Base-by-base conservation (phyloP, 345 rosid genomes). In the Aquilaria sinensis region DNA sequence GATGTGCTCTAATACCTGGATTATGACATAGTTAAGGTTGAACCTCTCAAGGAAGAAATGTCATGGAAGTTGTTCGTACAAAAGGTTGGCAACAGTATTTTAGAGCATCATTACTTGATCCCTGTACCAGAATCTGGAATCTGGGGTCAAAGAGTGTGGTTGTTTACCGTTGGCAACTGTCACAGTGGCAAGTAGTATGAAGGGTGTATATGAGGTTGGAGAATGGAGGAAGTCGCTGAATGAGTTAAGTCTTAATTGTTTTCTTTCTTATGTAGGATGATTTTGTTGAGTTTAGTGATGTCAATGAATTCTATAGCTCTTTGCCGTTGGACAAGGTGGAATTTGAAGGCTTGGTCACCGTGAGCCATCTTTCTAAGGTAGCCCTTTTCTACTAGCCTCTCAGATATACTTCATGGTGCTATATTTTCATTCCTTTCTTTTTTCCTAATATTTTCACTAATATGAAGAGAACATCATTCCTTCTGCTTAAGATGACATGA, bases 301-400 rank as follows among this genome's bases (percentile, higher is more conserved):
- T 95, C 30, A 97, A 95, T 70, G 96, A 91, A 62, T 91, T 95
- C 57, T 95, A 95, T 71, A 75, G 50, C 77, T 73, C 89, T 29
- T 77, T 95, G 57, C 90, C 96, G 45, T 66, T 95, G 62, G 99
- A 91, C 72, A 87, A 88, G 71, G 92, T 88, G 74, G 99, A 90
- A 70, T 97, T 90, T 81, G 99, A 95, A 86, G 99, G 88, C 64
- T 71, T 89, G 67, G 99, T 85, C 62, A 64, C 81, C 31, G 75
- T 85, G 58, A 95, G 86, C 57, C 92, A 97, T 70, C 81, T 83
- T 65, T 79, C 78, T 46, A 94, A 90, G 99, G 99, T 88, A 73
- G 80, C 53, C 12, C 53, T 10, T 66, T 69, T 53, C 49, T 62
- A 9, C 58, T 51, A 34, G 57, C 50, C 56, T 32, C 33, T 60